phyloP scores from a whole-genome alignment of 2,329 filamentous ascomycete species.

The Paecilomyces fulvus region DNA sequence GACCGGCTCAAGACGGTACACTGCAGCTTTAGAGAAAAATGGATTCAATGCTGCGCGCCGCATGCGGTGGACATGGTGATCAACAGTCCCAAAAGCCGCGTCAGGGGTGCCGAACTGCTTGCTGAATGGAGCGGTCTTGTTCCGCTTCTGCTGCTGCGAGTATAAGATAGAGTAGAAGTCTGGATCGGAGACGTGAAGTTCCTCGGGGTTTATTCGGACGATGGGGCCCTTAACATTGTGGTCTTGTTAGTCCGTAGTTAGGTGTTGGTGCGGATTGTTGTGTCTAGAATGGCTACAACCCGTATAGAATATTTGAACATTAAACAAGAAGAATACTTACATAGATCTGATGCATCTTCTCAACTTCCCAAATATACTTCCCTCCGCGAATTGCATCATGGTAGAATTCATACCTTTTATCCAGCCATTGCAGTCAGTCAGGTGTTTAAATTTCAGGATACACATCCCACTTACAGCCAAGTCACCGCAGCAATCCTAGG shows the following conservation, averaged over 20 bases:
- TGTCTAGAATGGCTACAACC: no score
- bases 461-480: background rate
- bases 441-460: background rate
- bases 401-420: slow-evolving; percentile 10
- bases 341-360: slow-evolving; percentile 11
- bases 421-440: background rate
- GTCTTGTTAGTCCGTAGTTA: background rate
- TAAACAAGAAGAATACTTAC: background rate
- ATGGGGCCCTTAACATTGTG: slow-evolving; percentile 7
- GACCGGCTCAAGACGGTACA: slow-evolving; percentile 25
- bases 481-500: background rate
- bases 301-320: background rate
- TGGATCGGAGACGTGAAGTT: slow-evolving; percentile 12
- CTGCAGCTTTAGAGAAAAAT: slow-evolving; percentile 32
- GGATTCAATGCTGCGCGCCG: slow-evolving; percentile 23
- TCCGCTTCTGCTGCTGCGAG: background rate
- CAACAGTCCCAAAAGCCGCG: slow-evolving; percentile 18
- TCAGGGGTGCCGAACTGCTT: slow-evolving; percentile 11
- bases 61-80: slow-evolving; percentile 13
- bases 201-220: slow-evolving; percentile 11
- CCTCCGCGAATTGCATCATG: slow-evolving; percentile 12
- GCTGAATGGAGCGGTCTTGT: slow-evolving; percentile 8
- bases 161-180: slow-evolving; percentile 12
- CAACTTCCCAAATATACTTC: slow-evolving; percentile 9
- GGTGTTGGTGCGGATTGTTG: background rate